phyloP scores from a whole-genome alignment of 371 early-diverging fungal genomes.

The Mortierella sp. region DNA sequence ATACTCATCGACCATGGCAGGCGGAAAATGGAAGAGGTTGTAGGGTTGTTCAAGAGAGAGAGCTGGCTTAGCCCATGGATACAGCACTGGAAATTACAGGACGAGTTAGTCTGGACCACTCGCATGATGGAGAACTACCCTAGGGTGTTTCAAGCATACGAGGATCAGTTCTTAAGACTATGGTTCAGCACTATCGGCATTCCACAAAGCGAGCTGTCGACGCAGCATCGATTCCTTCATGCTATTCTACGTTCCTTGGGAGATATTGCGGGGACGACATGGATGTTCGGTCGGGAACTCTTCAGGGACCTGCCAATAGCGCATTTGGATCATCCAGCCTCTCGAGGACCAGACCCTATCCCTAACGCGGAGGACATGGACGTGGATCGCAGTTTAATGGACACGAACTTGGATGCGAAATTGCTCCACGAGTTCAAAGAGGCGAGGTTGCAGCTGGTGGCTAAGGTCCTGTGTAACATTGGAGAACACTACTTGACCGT shows the following conservation, averaged over 20 bases:
- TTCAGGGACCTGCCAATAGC: conserved; percentile 33
- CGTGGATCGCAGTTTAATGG: conserved; percentile 15
- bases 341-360: neutral
- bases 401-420: conserved; percentile 7
- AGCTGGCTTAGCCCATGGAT: conserved; percentile 17
- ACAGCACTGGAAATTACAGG: conserved; percentile 18
- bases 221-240: conserved; percentile 23
- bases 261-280: neutral
- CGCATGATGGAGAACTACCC: conserved; percentile 15
- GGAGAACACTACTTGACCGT: conserved; percentile 31
- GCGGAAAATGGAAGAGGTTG: conserved; percentile 7
- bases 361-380: neutral
- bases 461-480: conserved; percentile 35
- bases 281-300: neutral
- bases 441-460: conserved; percentile 22
- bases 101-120: conserved; percentile 36
- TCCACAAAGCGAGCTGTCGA: conserved; percentile 23
- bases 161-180: conserved; percentile 20
- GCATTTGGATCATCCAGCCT: conserved; percentile 6
- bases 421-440: conserved; percentile 28
- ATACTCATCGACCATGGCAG: conserved; percentile 12
- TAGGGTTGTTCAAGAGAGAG: conserved; percentile 14
- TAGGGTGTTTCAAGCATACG: conserved; percentile 9
- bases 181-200: conserved; percentile 34
- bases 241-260: conserved; percentile 9